Evolutionary conservation across 2,329 filamentous ascomycete species (phyloP), one percentile per base, ranked within the genome.

Genomic region (Scedosporium apiospermum): DNA sequence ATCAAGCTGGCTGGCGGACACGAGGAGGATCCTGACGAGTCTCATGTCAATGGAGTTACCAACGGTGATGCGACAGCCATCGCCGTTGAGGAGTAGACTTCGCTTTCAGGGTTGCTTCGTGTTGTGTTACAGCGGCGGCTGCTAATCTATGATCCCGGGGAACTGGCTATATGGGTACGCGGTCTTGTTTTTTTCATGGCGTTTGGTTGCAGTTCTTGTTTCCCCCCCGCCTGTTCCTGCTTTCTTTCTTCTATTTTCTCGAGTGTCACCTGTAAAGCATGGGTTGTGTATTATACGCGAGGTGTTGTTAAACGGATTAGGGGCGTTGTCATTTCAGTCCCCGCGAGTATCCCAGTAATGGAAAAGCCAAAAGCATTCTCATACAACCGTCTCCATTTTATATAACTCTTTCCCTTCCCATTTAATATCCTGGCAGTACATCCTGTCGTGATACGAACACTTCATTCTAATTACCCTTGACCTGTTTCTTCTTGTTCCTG

Each of bases 1-100:
- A 77, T 81, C 9, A 72, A 79, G 18, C 72, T 82, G 6, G 65
- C 71, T 3, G 51, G 23, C 4, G 71, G 70, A 12, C 68, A 69
- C 2, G 65, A 72, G 21, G 74, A 74, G 59, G 68, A 67, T 46
- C 69, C 67, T 6, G 69, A 68, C 12, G 64, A 66, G 41, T 61
- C 66, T 3, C 69, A 73, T 38, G 69, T 66, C 21, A 67, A 57
- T 57, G 60, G 60, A 6, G 46, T 41, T 57, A 38, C 30, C 30
- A 58, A 58, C 26, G 51, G 51, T 6, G 51, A 55, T 55, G 51
- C 51, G 5, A 12, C 23, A 14, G 51, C 51, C 5, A 27, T 55
- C 23, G 21, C 23, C 51, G 51, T 23, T 14, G 51, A 55, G 51
- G 51, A 55, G 51, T 55, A 55, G 23, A 49, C n/a, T 49, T 18